Evolutionary conservation across 805 yeast species (phyloP), one percentile per base, ranked within the genome.

Genomic region (Diddensiella caesifluorescens): DNA sequence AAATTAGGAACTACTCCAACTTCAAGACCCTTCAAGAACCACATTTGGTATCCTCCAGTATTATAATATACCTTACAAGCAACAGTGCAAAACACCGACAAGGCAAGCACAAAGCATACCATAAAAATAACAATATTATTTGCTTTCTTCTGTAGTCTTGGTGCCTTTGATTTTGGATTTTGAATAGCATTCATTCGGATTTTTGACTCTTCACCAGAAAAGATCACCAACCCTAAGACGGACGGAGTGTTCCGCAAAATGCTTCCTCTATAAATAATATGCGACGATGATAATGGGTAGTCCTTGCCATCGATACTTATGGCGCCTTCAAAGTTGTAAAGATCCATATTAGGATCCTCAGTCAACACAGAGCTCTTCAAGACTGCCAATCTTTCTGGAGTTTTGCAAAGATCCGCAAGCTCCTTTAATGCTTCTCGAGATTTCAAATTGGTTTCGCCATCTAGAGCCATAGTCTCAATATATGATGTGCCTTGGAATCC

Each of bases 391-490:
- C 74, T 74, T 1, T 69, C 59, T 0, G 77, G 81, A 2, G 70
- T 65, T 18, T 70, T 65, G 32, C 80, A 68, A 7, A 62, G 48
- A 12, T 73, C 72, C 30, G 79, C 70, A 2, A 90, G 51, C 46
- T 79, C 84, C 2, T 73, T 68, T 47, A 80, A 83, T 0, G 95
- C 84, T 15, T 67, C 64, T 52, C 77, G 79, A 5, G 84, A 71
- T 60, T 92, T 92, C 47, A 92, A 68, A 57, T 88, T 90, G 0
- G 97, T 92, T 62, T 92, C 98, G 38, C 99, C 99, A 63, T 92
- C 98, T 37, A 92, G 69, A 1, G 95, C 98, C 90, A 90, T 88
- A 1, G 99, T 92, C 61, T 92, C 99, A 15, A 89, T 79, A 50
- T 77, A 85, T 1, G 85, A 75, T 44, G 79, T 75, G 29, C 82